Conservation (phyloP, 106 monocot species). For the Phalaenopsis equestris region DNA sequence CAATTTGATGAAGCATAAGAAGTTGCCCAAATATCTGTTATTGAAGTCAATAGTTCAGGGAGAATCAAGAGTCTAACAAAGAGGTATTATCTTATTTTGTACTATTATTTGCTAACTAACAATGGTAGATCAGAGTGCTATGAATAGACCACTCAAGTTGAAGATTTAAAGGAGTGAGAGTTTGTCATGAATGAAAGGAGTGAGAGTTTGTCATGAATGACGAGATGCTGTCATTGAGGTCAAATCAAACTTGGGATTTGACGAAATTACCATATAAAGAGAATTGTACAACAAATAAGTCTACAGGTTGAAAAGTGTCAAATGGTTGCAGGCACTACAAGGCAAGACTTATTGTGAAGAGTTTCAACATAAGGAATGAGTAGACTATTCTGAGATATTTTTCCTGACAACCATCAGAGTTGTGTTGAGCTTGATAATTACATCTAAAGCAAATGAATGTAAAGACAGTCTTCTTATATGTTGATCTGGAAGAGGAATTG, state of each 20-base stretch:
- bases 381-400: neutral
- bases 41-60: neutral
- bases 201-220: neutral
- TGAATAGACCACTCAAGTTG: neutral
- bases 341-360: neutral
- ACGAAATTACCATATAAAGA: neutral
- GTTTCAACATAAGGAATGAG: neutral
- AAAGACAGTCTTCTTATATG: conserved; percentile 1
- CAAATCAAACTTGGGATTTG: neutral
- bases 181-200: neutral
- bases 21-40: no score
- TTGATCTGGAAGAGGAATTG: neutral
- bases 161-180: neutral
- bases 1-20: neutral
- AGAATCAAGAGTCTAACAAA: neutral
- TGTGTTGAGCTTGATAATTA: neutral
- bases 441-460: neutral
- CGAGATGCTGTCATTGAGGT: neutral
- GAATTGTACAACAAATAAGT: neutral
- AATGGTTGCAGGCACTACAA: neutral
- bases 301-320: neutral
- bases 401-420: neutral
- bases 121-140: neutral
- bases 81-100: neutral
- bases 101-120: neutral